A percentile compares a stretch with the other conserved stretches of the same genome.
Conservation (phyloP, 495 filamentous ascomycete genomes). For the Tuber umbilicatum region DNA sequence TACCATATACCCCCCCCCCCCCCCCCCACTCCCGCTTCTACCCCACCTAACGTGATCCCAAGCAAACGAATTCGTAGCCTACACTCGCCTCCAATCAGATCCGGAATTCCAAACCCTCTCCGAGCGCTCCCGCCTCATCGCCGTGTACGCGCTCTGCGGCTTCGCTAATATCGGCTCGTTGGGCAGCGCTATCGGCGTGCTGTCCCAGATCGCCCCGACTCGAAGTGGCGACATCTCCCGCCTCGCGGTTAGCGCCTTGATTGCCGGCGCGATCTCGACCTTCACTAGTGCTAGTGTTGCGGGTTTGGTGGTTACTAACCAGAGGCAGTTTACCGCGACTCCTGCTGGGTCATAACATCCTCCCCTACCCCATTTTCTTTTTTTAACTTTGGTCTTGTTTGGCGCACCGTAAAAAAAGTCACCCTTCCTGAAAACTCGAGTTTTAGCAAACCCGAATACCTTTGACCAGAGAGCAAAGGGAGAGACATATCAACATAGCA, state of each 20-base stretch:
- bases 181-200: constrained; percentile 51
- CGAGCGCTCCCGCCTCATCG: constrained; percentile 63
- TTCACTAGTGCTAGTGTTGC: constrained; percentile 76
- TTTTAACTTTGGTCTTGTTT: not conserved
- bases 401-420: too few relatives aligned
- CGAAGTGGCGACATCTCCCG: constrained; percentile 67
- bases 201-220: constrained; percentile 69
- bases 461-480: too few relatives aligned
- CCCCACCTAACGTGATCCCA: constrained; percentile 7
- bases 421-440: too few relatives aligned
- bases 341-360: not conserved
- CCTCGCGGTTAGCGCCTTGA: constrained; percentile 68
- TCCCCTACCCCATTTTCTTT: not conserved
- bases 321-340: constrained; percentile 28
- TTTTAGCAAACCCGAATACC: too few relatives aligned
- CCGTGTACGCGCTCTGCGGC: constrained; percentile 61
- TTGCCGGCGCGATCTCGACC: constrained; percentile 71
- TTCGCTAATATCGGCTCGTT: constrained; percentile 39
- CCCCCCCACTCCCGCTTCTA: not conserved
- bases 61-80: constrained; percentile 49
- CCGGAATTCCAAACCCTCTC: constrained; percentile 50
- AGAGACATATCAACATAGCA: too few relatives aligned
- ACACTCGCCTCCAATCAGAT: constrained; percentile 28
- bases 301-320: constrained; percentile 60
- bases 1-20: constrained; percentile 25